These are phyloP conservation scores for Epipyxis sp. DNA, from an alignment of 108 stramenopile genomes.

Conservation along the genomic window DNA sequence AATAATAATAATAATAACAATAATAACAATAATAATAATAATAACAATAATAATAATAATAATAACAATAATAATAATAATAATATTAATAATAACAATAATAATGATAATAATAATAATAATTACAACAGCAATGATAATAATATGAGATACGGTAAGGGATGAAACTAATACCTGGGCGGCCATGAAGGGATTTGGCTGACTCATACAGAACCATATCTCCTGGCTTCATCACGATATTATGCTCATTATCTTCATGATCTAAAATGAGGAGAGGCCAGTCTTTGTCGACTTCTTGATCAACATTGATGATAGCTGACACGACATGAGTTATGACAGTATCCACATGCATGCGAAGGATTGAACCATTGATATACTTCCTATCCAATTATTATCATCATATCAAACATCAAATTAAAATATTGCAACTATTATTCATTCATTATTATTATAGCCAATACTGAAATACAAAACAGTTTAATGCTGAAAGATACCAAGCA, in stretches of 20 bases:
- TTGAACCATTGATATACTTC: constrained; percentile 68
- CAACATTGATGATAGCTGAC: constrained; percentile 75
- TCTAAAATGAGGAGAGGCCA: constrained; percentile 62
- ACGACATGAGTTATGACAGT: constrained; percentile 72
- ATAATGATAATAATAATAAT: no score
- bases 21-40: no score
- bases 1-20: no score
- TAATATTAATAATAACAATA: no score
- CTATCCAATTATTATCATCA: no score
- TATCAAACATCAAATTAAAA: constrained; percentile 3
- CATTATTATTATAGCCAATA: constrained; percentile 54
- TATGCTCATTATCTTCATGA: constrained; percentile 50
- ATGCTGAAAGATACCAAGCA: constrained; percentile 47
- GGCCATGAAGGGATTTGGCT: constrained; percentile 72
- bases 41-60: no score
- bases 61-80: no score
- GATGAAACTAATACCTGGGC: no score
- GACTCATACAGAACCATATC: constrained; percentile 79
- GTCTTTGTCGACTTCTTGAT: constrained; percentile 67
- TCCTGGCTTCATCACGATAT: constrained; percentile 64
- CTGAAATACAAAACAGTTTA: constrained; percentile 55
- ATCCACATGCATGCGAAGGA: constrained; percentile 81
- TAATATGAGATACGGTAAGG: no score
- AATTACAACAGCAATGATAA: no score
- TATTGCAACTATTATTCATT: not conserved